Conservation (phyloP, 768 basidiomycete species). For the Suillus americanus region DNA sequence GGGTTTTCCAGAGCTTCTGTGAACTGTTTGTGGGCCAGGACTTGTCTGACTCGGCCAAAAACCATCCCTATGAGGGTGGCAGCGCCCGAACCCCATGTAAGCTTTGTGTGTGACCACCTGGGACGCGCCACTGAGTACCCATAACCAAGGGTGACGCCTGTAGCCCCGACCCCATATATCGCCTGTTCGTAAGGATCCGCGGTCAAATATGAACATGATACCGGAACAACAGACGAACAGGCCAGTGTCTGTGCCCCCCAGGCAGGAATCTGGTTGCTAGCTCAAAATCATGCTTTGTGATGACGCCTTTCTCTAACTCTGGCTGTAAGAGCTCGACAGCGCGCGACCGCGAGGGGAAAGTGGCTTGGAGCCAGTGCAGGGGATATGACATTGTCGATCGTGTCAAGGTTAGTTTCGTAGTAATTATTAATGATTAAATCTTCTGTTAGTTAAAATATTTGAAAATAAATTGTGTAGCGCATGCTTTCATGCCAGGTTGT, state of each 20-base stretch:
- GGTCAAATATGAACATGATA: conserved; percentile 6
- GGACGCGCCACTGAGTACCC: conserved; percentile 27
- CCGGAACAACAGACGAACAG: conserved; percentile 34
- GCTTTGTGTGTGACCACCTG: conserved; percentile 26
- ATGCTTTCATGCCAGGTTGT: neutral
- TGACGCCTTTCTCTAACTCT: conserved; percentile 27
- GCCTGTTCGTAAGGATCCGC: conserved; percentile 13
- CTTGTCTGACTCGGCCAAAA: conserved; percentile 33
- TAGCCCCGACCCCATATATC: conserved; percentile 21
- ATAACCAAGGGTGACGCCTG: conserved; percentile 26
- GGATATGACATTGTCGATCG: conserved; percentile 28
- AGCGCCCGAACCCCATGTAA: conserved; percentile 22
- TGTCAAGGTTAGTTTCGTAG: neutral
- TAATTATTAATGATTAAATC: neutral
- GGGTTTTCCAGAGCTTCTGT: conserved; percentile 32
- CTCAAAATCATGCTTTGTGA: conserved; percentile 52
- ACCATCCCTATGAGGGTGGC: conserved; percentile 29
- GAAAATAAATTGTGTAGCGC: no score
- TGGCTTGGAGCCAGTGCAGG: conserved; percentile 39
- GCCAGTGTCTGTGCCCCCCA: conserved; percentile 43
- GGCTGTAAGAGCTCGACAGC: conserved; percentile 30
- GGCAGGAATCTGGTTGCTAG: conserved; percentile 54
- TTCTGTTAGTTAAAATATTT: neutral
- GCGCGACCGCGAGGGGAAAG: conserved; percentile 44
- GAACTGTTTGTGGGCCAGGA: conserved; percentile 29